Evolutionary conservation across 2,329 filamentous ascomycete species (phyloP).

Genomic region (Apiospora saccharicola): DNA sequence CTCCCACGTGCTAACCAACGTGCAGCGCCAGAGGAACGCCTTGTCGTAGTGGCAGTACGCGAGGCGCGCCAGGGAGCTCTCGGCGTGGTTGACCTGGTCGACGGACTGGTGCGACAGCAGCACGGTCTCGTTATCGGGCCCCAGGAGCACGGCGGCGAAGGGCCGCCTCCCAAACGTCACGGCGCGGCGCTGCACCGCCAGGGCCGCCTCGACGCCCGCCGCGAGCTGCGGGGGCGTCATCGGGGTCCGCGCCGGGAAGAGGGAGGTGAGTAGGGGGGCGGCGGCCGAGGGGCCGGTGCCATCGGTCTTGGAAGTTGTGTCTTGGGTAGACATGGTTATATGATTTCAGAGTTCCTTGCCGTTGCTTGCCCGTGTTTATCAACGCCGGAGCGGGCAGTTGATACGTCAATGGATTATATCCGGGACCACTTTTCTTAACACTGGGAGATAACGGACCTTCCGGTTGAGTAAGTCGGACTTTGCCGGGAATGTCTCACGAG

Average conservation of each 20-base stretch:
- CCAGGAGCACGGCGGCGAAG: conserved; percentile 56
- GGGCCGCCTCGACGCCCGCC: conserved; percentile 47
- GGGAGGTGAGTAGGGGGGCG: conserved; percentile 33
- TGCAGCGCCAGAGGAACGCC: conserved; percentile 56
- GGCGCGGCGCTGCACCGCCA: conserved; percentile 52
- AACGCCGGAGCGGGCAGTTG: neutral
- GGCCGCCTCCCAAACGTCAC: conserved; percentile 55
- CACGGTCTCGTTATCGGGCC: conserved; percentile 56
- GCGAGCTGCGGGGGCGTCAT: conserved; percentile 49
- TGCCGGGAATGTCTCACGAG: neutral
- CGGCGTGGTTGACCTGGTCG: conserved; percentile 61
- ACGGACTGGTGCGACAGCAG: conserved; percentile 57
- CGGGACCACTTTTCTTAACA: neutral
- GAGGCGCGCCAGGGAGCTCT: conserved; percentile 56
- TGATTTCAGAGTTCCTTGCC: too few relatives aligned
- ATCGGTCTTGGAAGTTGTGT: neutral
- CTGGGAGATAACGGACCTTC: neutral
- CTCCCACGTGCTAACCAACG: conserved; percentile 61
- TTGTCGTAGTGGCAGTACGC: conserved; percentile 56
- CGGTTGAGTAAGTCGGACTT: neutral
- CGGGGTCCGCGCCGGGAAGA: conserved; percentile 46
- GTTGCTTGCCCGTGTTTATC: neutral
- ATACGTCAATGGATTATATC: neutral
- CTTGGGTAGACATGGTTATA: neutral
- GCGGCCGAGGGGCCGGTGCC: neutral